Base-by-base conservation (phyloP, 768 basidiomycete genomes). In the Melanogaster broomeanus region DNA sequence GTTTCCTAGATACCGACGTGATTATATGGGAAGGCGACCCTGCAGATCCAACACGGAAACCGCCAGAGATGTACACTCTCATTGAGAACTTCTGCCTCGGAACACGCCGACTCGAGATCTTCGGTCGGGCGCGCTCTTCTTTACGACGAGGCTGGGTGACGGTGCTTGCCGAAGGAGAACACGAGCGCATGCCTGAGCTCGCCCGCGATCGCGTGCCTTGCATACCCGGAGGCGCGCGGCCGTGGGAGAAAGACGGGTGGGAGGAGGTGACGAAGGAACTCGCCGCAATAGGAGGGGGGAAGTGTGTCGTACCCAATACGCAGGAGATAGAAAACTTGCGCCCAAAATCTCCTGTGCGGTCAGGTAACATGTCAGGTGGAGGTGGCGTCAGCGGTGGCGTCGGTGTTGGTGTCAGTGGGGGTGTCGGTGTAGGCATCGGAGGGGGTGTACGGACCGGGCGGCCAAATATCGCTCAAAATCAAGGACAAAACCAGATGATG, bases 51-150 rank as follows among this genome's bases (percentile, higher is more conserved):
- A 85, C 82, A 3, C 82, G 84, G 39, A 93, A 93, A 71, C 97
- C 97, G 1, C 93, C 95, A 16, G 96, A 98, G 68, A 90, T 94
- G 77, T 95, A 98, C 72, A 87, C 88, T 5, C 80, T 99, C 37
- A 89, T 98, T 64, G 97, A 99, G 71, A 98, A 96, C 68, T 98
- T 99, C 68, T 98, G 95, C 65, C 85, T 97, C 44, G 97, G 95
- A 5, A 80, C 88, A 0, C 86, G 96, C 15, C 83, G 97, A 3
- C 82, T 99, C 13, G 93, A 98, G 65, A 72, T 99, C 12, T 98
- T 94, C 57, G 93, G 90, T 0, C 81, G 83, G 3, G 74, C 75
- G 0, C 77, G 81, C 0, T 80, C 85, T 22, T 85, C 82, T 0
- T 72, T 91, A 6, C 83, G 95, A 0, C 81, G 85, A 11, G 96